phyloP scores from a whole-genome alignment of 306 rosid species.

The Lupinus albus region DNA sequence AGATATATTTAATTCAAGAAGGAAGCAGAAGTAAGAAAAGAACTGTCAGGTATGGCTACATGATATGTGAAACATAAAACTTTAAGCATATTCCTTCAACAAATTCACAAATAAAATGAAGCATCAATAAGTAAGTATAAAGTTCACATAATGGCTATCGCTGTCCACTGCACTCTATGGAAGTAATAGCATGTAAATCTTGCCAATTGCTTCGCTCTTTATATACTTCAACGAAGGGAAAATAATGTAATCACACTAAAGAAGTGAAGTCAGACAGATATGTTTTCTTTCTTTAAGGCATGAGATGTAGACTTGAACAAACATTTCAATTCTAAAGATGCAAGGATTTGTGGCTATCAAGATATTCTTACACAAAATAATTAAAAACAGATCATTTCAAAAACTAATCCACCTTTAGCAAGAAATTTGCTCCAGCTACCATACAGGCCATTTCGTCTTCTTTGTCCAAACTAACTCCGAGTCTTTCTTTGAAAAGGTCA shows the following conservation, averaged over 20 bases:
- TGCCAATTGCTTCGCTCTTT: slow-evolving; percentile 25
- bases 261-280: background rate
- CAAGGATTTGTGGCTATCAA: background rate
- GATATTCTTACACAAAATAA: background rate
- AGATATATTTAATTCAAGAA: slow-evolving; percentile 15
- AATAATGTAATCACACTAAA: slow-evolving; percentile 4
- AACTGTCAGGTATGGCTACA: background rate
- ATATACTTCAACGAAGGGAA: background rate
- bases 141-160: slow-evolving; percentile 9
- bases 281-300: background rate
- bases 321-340: slow-evolving; percentile 20
- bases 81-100: slow-evolving; percentile 7
- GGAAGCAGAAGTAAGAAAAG: background rate
- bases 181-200: slow-evolving; percentile 15
- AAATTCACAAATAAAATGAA: slow-evolving; percentile 12
- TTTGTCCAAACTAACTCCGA: slow-evolving; percentile 81
- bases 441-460: slow-evolving; percentile 92
- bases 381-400: slow-evolving; percentile 18
- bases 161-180: background rate
- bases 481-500: slow-evolving; percentile 84
- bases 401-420: slow-evolving; percentile 69
- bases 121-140: slow-evolving; percentile 3
- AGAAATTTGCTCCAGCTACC: slow-evolving; percentile 88
- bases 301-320: background rate
- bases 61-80: background rate